These are phyloP conservation scores for Pneumocystis oryctolagi DNA, from an alignment of 1,139 yeast species.

Conservation along the genomic window DNA sequence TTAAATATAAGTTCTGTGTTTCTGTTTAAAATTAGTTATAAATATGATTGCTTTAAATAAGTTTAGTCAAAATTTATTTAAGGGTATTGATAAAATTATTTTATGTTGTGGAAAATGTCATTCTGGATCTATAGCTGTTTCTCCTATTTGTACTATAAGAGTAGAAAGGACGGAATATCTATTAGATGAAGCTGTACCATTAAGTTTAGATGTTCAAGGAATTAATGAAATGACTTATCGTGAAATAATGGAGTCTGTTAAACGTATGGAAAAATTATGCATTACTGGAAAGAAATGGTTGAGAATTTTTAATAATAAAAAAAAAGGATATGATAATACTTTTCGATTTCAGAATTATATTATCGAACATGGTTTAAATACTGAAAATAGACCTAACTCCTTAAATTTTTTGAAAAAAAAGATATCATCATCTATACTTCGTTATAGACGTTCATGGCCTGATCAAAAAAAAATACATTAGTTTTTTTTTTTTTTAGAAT, in stretches of 20 bases:
- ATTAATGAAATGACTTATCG: neutral
- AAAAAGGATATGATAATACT: neutral
- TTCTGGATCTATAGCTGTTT: neutral
- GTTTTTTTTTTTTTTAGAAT: neutral
- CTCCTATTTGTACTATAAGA: neutral
- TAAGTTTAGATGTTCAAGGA: neutral
- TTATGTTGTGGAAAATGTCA: neutral
- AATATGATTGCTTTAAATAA: neutral
- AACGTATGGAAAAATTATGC: neutral
- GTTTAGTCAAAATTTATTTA: neutral
- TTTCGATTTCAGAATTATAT: neutral
- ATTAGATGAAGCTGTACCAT: neutral
- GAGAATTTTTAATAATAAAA: neutral
- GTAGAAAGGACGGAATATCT: neutral
- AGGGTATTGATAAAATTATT: neutral
- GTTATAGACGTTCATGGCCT: neutral
- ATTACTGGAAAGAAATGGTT: neutral
- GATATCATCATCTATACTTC: neutral
- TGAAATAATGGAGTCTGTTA: neutral
- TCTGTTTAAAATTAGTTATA: neutral
- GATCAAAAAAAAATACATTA: neutral
- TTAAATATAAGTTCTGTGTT: neutral
- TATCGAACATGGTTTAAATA: neutral
- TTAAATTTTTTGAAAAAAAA: neutral
- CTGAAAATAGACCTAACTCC: neutral